A percentile compares a stretch with the other conserved stretches of the same genome.
Conservation (phyloP, 495 filamentous ascomycete genomes). For the Penicillium ochrochloron region DNA sequence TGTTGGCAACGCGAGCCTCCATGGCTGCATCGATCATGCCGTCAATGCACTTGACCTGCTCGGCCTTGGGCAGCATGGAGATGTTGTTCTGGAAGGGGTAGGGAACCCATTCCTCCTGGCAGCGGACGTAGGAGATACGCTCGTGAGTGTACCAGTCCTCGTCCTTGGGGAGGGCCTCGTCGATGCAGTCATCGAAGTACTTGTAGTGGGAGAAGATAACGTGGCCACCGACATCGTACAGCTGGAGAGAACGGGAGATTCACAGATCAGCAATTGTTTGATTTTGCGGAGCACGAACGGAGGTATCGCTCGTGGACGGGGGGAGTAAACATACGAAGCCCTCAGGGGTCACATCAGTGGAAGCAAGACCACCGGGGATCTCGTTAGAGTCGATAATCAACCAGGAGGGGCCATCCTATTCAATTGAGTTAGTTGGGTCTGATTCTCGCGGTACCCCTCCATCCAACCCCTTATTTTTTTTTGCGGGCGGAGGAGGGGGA, state of each 20-base stretch:
- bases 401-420: slow-evolving; percentile 88
- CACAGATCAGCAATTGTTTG: not conserved
- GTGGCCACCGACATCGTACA: slow-evolving; percentile 98
- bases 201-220: slow-evolving; percentile 99
- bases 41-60: slow-evolving; percentile 93
- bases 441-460: slow-evolving; percentile 29
- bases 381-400: slow-evolving; percentile 92
- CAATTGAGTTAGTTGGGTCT: slow-evolving; percentile 28
- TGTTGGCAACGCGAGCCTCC: slow-evolving; percentile 80
- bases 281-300: not conserved
- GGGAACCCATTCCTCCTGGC: slow-evolving; percentile 93
- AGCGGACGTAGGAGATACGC: slow-evolving; percentile 98
- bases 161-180: slow-evolving; percentile 91
- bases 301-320: not conserved
- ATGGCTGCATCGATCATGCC: slow-evolving; percentile 96
- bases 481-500: not conserved
- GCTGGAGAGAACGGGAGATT: slow-evolving; percentile 51
- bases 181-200: slow-evolving; percentile 99
- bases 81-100: slow-evolving; percentile 99
- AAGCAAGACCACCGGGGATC: slow-evolving; percentile 93
- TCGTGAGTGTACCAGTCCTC: slow-evolving; percentile 98
- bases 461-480: slow-evolving; percentile 25
- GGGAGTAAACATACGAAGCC: slow-evolving; percentile 80
- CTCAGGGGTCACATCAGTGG: slow-evolving; percentile 93
- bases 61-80: slow-evolving; percentile 95